These are phyloP conservation scores for Trichoderma semiorbis DNA, from an alignment of 2,329 filamentous ascomycete genomes.

Conservation along the genomic window DNA sequence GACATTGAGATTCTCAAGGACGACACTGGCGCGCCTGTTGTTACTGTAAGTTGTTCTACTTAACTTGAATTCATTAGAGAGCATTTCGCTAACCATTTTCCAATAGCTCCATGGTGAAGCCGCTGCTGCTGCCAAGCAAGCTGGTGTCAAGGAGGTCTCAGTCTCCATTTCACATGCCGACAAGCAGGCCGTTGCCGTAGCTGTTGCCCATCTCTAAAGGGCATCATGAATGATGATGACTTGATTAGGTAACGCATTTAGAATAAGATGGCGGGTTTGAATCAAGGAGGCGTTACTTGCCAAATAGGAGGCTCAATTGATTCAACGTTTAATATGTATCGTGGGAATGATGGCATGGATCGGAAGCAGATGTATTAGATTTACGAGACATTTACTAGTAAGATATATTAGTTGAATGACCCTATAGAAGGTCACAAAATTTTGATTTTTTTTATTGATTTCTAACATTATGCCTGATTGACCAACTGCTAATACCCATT, in stretches of 20 bases:
- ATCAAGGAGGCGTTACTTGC: conserved; percentile 8
- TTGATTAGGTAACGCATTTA: neutral
- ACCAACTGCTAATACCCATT: neutral
- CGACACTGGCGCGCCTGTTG: conserved; percentile 76
- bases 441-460: neutral
- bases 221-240: neutral
- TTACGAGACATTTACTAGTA: neutral
- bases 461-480: neutral
- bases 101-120: conserved; percentile 80
- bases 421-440: neutral
- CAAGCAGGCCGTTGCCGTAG: conserved; percentile 89
- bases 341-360: neutral
- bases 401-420: conserved; percentile 1
- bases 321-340: conserved; percentile 4
- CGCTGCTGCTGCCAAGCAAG: conserved; percentile 75
- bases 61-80: neutral
- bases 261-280: neutral
- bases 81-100: conserved; percentile 35
- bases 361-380: neutral
- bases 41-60: conserved; percentile 64
- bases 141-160: conserved; percentile 81
- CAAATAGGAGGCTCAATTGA: neutral
- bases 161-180: conserved; percentile 97
- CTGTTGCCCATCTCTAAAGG: conserved; percentile 71
- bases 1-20: conserved; percentile 91